phyloP scores from a whole-genome alignment of 2,329 filamentous ascomycete genomes.

The Cercospora nicotianae region DNA sequence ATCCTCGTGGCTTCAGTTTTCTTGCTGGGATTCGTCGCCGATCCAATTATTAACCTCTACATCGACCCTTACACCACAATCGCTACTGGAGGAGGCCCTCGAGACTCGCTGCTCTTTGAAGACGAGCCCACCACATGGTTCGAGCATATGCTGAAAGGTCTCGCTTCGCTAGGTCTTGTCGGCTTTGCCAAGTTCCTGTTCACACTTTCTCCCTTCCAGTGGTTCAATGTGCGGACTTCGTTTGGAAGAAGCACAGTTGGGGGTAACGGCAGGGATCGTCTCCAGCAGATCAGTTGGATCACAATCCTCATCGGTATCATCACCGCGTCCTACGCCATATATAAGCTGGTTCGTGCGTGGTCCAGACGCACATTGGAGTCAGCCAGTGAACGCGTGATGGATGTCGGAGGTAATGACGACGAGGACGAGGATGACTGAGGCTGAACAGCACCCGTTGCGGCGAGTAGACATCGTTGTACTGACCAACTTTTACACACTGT shows the following conservation, averaged over 20 bases:
- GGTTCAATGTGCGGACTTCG: slow-evolving; percentile 65
- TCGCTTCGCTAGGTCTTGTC: slow-evolving; percentile 84
- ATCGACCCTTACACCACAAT: slow-evolving; percentile 64
- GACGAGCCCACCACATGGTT: slow-evolving; percentile 65
- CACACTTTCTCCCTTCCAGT: slow-evolving; percentile 71
- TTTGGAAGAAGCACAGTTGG: slow-evolving; percentile 43
- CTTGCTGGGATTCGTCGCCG: slow-evolving; percentile 83
- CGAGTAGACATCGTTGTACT: slow-evolving; percentile 3
- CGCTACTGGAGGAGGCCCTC: slow-evolving; percentile 34
- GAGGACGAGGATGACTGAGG: slow-evolving; percentile 49
- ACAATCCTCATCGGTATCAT: slow-evolving; percentile 76
- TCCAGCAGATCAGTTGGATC: slow-evolving; percentile 75
- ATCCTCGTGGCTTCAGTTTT: slow-evolving; percentile 76
- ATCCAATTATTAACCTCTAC: slow-evolving; percentile 88
- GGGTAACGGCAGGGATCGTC: slow-evolving; percentile 70
- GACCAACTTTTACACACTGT: background rate
- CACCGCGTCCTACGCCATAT: slow-evolving; percentile 81
- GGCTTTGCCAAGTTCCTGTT: slow-evolving; percentile 81
- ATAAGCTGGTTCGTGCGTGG: slow-evolving; percentile 75
- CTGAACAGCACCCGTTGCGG: slow-evolving; percentile 9
- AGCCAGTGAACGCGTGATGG: slow-evolving; percentile 77
- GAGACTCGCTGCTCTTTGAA: slow-evolving; percentile 41
- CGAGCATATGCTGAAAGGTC: slow-evolving; percentile 83
- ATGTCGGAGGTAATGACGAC: slow-evolving; percentile 69
- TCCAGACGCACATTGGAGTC: slow-evolving; percentile 71